These are phyloP conservation scores for Pseudocercospora cruenta DNA, from an alignment of 2,329 filamentous ascomycete species.

Conservation along the genomic window DNA sequence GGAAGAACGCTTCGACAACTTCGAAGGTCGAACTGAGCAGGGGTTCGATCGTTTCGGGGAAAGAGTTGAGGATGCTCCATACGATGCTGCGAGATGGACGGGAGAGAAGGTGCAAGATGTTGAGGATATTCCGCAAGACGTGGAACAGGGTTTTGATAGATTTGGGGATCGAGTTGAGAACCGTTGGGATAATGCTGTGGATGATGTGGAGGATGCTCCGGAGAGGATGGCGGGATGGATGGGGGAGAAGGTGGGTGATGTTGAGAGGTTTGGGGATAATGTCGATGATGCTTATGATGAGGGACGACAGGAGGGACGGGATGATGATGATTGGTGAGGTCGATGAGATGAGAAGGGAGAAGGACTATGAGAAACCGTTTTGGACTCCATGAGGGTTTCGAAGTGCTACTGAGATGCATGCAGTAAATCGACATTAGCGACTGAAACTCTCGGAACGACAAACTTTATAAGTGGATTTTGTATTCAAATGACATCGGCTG, in stretches of 20 bases:
- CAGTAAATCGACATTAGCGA: too few species aligned
- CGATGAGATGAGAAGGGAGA: background rate
- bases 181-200: slow-evolving; percentile 37
- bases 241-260: slow-evolving; percentile 48
- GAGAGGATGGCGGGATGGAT: slow-evolving; percentile 39
- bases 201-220: slow-evolving; percentile 43
- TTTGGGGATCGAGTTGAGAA: slow-evolving; percentile 41
- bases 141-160: slow-evolving; percentile 39
- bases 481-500: too few species aligned
- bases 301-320: slow-evolving; percentile 41
- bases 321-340: slow-evolving; percentile 18
- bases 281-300: slow-evolving; percentile 50
- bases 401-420: too few species aligned
- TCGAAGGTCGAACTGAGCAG: slow-evolving; percentile 32
- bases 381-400: too few species aligned
- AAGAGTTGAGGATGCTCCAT: slow-evolving; percentile 46
- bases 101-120: slow-evolving; percentile 47
- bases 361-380: too few species aligned
- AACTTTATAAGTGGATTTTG: too few species aligned
- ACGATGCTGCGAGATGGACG: slow-evolving; percentile 49
- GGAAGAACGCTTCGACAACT: slow-evolving; percentile 28
- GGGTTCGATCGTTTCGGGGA: slow-evolving; percentile 32
- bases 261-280: slow-evolving; percentile 49
- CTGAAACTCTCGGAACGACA: too few species aligned
- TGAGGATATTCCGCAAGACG: slow-evolving; percentile 43